Percentiles rank a stretch among this genome's conserved stretches.
These are phyloP conservation scores for Hypoxylon perforatum DNA, from an alignment of 495 filamentous ascomycete species.

Conservation along the genomic window DNA sequence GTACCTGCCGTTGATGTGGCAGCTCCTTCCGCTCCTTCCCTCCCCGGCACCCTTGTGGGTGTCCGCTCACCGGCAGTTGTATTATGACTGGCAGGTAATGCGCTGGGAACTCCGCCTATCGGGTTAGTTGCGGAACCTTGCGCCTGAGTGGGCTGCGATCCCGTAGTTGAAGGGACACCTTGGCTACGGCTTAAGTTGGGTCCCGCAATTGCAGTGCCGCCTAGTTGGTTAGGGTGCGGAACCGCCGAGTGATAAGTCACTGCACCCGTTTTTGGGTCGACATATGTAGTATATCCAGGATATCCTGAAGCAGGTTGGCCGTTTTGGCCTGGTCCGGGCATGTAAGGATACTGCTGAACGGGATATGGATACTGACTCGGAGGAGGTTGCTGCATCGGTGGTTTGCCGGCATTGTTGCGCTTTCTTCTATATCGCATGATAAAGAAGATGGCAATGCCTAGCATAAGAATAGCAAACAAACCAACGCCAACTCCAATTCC, in stretches of 20 bases:
- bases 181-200: slow-evolving; percentile 1
- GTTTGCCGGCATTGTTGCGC: not conserved
- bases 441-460: slow-evolving; percentile 24
- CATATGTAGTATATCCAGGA: slow-evolving; percentile 17
- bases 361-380: slow-evolving; percentile 9
- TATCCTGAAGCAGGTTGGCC: slow-evolving; percentile 14
- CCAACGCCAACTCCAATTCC: slow-evolving; percentile 31
- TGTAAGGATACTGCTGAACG: slow-evolving; percentile 18
- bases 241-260: slow-evolving; percentile 15
- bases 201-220: slow-evolving; percentile 2
- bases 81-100: too few species aligned
- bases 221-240: slow-evolving; percentile 14
- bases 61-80: too few species aligned
- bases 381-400: slow-evolving; percentile 4
- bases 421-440: slow-evolving; percentile 21
- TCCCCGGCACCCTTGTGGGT: slow-evolving; percentile 2
- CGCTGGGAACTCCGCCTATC: not conserved
- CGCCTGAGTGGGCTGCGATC: slow-evolving; percentile 3
- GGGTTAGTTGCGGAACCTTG: not conserved
- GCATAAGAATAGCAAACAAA: slow-evolving; percentile 17
- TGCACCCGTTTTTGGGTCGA: slow-evolving; percentile 20
- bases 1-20: slow-evolving; percentile 6
- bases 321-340: slow-evolving; percentile 4
- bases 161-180: not conserved
- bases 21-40: not conserved